Evolutionary conservation across 441 rosid genomes (phyloP), one percentile per base, ranked within the genome.

Genomic region (Eutrema salsugineum): DNA sequence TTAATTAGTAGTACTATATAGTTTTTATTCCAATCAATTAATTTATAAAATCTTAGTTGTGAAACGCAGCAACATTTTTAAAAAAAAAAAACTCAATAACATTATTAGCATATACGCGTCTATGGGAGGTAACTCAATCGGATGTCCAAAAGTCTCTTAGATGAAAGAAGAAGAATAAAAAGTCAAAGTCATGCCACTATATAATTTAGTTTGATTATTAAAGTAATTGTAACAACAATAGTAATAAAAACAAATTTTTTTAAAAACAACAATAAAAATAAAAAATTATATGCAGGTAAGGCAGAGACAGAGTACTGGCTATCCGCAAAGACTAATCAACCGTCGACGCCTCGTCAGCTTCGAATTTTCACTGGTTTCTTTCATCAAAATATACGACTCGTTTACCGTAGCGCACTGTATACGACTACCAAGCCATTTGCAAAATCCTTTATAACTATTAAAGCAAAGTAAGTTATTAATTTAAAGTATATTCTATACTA

Each of bases 241-340:
- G 27, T 35, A 22, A 20, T n/a, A n/a, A n/a, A n/a, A n/a, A n/a
- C n/a, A n/a, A n/a, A n/a, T n/a, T n/a, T n/a, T n/a, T n/a, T n/a
- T n/a, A n/a, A n/a, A n/a, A n/a, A n/a, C n/a, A n/a, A n/a, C n/a
- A n/a, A n/a, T n/a, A n/a, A n/a, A n/a, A n/a, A n/a, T n/a, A 24
- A 17, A 42, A 10, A 10, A 72, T 15, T 5, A 9, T 28, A 19
- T 58, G 60, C 14, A 39, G 61, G 22, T 20, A 14, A 57, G 49
- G 28, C 46, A 72, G 40, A 39, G 44, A 58, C 59, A 48, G 54
- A 2, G 72, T 59, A 35, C 66, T 73, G 39, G 44, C 54, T 58
- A 73, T 73, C 67, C 68, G 40, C 33, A 50, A 66, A 43, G 77
- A 58, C 54, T 39, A 66, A 30, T 40, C 60, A 73, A 59, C 43